Base-by-base conservation (phyloP, 129 eudicot genomes). In the Centaurea solstitialis region DNA sequence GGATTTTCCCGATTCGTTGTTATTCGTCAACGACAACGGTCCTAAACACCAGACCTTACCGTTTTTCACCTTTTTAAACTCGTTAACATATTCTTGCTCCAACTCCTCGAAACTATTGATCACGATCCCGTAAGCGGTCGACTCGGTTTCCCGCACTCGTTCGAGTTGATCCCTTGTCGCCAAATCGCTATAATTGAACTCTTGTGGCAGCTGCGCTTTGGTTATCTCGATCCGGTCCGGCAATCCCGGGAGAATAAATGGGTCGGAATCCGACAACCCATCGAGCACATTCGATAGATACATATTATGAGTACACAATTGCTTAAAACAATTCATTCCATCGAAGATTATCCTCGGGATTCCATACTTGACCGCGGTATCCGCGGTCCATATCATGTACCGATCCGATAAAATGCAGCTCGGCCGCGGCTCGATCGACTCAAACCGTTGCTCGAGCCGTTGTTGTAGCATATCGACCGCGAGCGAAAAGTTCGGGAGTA, bases 11-110 rank as follows among this genome's bases (percentile, higher is more conserved):
- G 20, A 67, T 9, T 26, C 28, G 0, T 81, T 83, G 0, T 69
- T 80, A 61, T 81, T 86, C 68, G 76, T 86, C 0, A 91, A 75
- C 0, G 97, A 94, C 20, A 90, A 84, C 5, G 95, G 98, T 5
- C 97, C 98, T 64, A 94, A 8, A 80, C 93, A 88, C 94, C 93
- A 94, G 18, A 88, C 86, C 0, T 81, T 87, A 17, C 43, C 85
- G 7, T 85, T 76, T 83, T 87, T 83, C 40, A 77, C 43, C 81
- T 79, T 90, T 62, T 41, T 68, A 22, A 38, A 80, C 33, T 81
- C 95, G 13, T 85, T 79, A 3, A 93, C 77, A 47, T 90, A 93
- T 71, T 76, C 80, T 9, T 77, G 41, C 81, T 93, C 97, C 26
- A 93, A 71, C 82, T 87, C 97, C 72, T 87, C 87, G 47, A 93